Evolutionary conservation across 2,329 filamentous ascomycete genomes (phyloP).

Genomic region (Aureobasidium sp.): DNA sequence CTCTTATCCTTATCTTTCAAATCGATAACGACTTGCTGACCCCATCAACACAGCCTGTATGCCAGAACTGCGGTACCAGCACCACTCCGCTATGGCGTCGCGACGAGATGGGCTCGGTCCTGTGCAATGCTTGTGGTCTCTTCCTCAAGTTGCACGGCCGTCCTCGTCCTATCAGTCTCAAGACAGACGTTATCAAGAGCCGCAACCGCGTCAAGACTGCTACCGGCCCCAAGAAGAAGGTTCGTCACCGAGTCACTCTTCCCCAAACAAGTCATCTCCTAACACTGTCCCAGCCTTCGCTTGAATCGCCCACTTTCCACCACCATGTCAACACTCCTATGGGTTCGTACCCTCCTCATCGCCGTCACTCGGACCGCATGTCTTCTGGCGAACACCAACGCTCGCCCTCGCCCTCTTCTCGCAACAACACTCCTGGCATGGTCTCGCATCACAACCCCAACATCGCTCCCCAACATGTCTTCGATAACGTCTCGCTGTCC

Average conservation of each 20-base stretch:
- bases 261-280: background rate
- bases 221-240: slow-evolving; percentile 61
- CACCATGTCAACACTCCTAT: slow-evolving; percentile 43
- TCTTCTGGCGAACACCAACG: slow-evolving; percentile 65
- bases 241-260: background rate
- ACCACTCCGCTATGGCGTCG: slow-evolving; percentile 96
- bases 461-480: slow-evolving; percentile 67
- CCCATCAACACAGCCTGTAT: slow-evolving; percentile 64
- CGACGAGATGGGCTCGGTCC: slow-evolving; percentile 88
- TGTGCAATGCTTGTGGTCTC: slow-evolving; percentile 96
- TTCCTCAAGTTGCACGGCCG: slow-evolving; percentile 96
- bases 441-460: slow-evolving; percentile 48
- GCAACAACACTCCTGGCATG: slow-evolving; percentile 68
- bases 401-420: slow-evolving; percentile 69
- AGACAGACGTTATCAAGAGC: slow-evolving; percentile 99
- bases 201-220: slow-evolving; percentile 94
- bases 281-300: slow-evolving; percentile 28
- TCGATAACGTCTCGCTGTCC: slow-evolving; percentile 60
- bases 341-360: slow-evolving; percentile 3
- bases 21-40: slow-evolving; percentile 12
- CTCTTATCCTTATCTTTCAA: slow-evolving; percentile 15
- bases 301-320: slow-evolving; percentile 44
- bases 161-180: slow-evolving; percentile 86
- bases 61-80: slow-evolving; percentile 91
- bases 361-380: slow-evolving; percentile 59